A percentile compares a stretch with the other conserved stretches of the same genome.
Conservation (phyloP, 73 alveolate genomes). For the Paramecium sonneborni region DNA sequence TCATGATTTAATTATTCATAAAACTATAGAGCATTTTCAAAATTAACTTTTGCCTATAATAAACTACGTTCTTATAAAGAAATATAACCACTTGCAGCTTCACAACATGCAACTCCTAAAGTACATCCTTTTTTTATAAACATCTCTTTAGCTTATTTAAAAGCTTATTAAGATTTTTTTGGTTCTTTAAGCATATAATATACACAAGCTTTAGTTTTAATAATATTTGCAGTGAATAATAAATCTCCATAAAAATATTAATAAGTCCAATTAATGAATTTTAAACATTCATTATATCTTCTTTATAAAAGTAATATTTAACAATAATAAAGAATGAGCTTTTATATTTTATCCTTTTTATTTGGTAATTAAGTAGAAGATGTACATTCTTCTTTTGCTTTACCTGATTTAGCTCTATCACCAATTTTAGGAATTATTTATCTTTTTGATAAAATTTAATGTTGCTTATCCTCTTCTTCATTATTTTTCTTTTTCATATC, state of each 20-base stretch:
- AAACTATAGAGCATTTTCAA: slow-evolving; percentile 50
- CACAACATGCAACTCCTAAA: slow-evolving; percentile 50
- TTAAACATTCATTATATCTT: slow-evolving; percentile 38
- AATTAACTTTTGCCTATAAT: background rate
- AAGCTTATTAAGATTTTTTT: slow-evolving; percentile 19
- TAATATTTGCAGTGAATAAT: background rate
- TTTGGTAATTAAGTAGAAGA: background rate
- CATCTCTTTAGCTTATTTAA: slow-evolving; percentile 40
- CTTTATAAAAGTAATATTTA: background rate
- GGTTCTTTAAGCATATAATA: slow-evolving; percentile 42
- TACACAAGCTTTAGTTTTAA: slow-evolving; percentile 42
- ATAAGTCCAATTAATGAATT: slow-evolving; percentile 43
- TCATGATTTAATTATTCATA: slow-evolving; percentile 48
- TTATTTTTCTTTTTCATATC: background rate
- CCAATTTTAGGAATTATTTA: background rate
- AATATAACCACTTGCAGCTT: slow-evolving; percentile 39
- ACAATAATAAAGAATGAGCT: slow-evolving; percentile 1
- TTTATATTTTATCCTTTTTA: slow-evolving; percentile 36
- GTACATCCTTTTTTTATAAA: slow-evolving; percentile 29
- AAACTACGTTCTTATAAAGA: background rate
- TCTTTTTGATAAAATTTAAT: background rate
- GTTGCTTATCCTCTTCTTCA: background rate
- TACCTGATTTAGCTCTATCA: slow-evolving; percentile 37
- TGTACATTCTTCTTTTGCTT: background rate
- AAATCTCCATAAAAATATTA: slow-evolving; percentile 27